Percentiles rank a stretch among this genome's conserved stretches.
These are phyloP conservation scores for Fusarium begoniae DNA, from an alignment of 2,329 filamentous ascomycete genomes.

Conservation along the genomic window DNA sequence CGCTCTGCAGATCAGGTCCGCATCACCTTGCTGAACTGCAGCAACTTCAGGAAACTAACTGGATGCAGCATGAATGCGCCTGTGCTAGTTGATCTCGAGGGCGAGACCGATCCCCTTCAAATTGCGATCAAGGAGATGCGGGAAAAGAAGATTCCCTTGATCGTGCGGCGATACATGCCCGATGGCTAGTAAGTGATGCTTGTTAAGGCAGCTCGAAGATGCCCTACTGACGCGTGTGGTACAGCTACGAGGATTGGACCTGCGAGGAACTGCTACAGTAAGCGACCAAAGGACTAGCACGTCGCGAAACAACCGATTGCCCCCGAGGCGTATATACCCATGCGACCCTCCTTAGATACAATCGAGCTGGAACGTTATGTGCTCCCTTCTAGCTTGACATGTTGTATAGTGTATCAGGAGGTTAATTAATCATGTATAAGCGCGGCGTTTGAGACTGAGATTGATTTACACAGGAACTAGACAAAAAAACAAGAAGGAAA, in stretches of 20 bases:
- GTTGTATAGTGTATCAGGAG: constrained; percentile 30
- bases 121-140: constrained; percentile 97
- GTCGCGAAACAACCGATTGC: constrained; percentile 27
- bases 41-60: constrained; percentile 13
- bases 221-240: constrained; percentile 17
- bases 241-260: constrained; percentile 98
- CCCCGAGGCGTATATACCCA: constrained; percentile 42
- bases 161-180: constrained; percentile 93
- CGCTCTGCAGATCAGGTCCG: constrained; percentile 93
- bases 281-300: constrained; percentile 33
- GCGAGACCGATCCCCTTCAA: constrained; percentile 96
- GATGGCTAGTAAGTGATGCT: constrained; percentile 83
- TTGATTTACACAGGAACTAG: constrained; percentile 43
- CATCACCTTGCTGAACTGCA: neutral
- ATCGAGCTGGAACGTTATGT: constrained; percentile 35
- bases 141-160: constrained; percentile 98
- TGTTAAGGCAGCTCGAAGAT: neutral
- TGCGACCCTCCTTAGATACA: constrained; percentile 36
- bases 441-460: constrained; percentile 49
- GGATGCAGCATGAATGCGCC: constrained; percentile 89
- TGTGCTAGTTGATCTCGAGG: constrained; percentile 94
- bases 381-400: constrained; percentile 29
- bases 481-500: constrained; percentile 41
- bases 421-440: constrained; percentile 47
- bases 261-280: constrained; percentile 89